phyloP scores from a whole-genome alignment of 2,329 filamentous ascomycete species.

The Acephala macrosclerotiorum region DNA sequence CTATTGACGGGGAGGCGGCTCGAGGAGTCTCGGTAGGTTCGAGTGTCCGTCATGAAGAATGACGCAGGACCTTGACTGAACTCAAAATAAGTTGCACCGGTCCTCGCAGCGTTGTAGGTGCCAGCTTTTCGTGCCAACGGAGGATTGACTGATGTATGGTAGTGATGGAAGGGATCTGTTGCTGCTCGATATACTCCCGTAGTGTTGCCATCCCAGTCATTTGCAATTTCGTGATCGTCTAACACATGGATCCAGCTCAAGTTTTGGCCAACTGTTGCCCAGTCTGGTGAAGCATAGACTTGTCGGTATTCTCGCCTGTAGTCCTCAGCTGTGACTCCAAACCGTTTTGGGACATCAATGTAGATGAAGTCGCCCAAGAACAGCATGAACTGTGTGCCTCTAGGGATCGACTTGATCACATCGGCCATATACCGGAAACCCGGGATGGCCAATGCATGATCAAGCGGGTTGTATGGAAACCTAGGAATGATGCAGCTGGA shows the following conservation, averaged over 20 bases:
- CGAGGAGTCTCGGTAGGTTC: constrained; percentile 79
- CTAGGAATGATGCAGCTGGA: constrained; percentile 93
- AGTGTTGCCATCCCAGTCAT: constrained; percentile 88
- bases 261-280: constrained; percentile 75
- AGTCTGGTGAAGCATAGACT: constrained; percentile 95
- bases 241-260: constrained; percentile 98
- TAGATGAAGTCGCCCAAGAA: constrained; percentile 91
- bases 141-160: constrained; percentile 86
- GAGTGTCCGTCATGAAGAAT: constrained; percentile 95
- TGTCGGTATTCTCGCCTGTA: constrained; percentile 94
- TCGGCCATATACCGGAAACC: constrained; percentile 80
- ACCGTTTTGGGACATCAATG: constrained; percentile 83
- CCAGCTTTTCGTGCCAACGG: constrained; percentile 65
- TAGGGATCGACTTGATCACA: constrained; percentile 69
- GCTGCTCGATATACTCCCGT: constrained; percentile 72
- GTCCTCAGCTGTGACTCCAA: constrained; percentile 74
- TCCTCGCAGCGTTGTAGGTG: constrained; percentile 46
- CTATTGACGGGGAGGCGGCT: constrained; percentile 66
- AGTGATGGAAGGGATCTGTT: constrained; percentile 75
- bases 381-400: constrained; percentile 78
- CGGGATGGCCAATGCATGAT: constrained; percentile 82
- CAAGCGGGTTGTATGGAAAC: constrained; percentile 86
- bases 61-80: constrained; percentile 90
- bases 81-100: constrained; percentile 81
- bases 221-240: constrained; percentile 95